Percentiles rank a stretch among this genome's conserved stretches.
Evolutionary conservation across 345 rosid genomes (phyloP).

Genomic region (Isatis tinctoria): DNA sequence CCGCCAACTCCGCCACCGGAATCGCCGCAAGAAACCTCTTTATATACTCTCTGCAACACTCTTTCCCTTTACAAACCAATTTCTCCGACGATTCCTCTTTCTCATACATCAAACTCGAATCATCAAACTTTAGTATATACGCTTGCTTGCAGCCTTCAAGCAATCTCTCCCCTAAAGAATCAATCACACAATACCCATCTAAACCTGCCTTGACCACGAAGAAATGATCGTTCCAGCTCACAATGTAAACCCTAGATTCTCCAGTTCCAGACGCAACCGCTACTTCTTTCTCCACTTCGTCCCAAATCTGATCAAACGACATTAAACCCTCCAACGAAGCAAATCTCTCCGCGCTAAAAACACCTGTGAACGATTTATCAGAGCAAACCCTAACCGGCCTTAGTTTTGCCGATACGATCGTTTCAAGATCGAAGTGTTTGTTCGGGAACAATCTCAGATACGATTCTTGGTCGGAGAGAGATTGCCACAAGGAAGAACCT

Average conservation of each 20-base stretch:
- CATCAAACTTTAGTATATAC: constrained; percentile 53
- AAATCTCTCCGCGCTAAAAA: constrained; percentile 51
- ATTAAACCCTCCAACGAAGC: constrained; percentile 30
- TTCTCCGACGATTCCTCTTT: constrained; percentile 24
- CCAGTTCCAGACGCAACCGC: background rate
- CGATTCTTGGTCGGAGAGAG: constrained; percentile 20
- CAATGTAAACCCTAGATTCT: constrained; percentile 40
- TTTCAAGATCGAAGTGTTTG: constrained; percentile 31
- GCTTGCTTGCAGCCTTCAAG: constrained; percentile 62
- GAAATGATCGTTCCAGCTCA: constrained; percentile 75
- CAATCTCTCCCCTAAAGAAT: constrained; percentile 58
- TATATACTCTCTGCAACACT: constrained; percentile 58
- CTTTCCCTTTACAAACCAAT: constrained; percentile 47
- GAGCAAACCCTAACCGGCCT: constrained; percentile 31
- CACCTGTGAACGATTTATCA: constrained; percentile 46
- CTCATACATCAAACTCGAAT: constrained; percentile 37
- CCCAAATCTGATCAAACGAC: constrained; percentile 62
- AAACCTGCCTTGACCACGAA: constrained; percentile 47
- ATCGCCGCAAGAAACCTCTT: constrained; percentile 66
- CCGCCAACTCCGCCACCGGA: constrained; percentile 47
- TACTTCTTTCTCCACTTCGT: constrained; percentile 30
- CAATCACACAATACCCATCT: constrained; percentile 44
- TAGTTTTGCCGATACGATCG: constrained; percentile 20
- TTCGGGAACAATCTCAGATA: constrained; percentile 24
- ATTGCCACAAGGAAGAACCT: constrained; percentile 33